phyloP scores from a whole-genome alignment of 2,329 filamentous ascomycete species.

The Dothideomycetes sp. region DNA sequence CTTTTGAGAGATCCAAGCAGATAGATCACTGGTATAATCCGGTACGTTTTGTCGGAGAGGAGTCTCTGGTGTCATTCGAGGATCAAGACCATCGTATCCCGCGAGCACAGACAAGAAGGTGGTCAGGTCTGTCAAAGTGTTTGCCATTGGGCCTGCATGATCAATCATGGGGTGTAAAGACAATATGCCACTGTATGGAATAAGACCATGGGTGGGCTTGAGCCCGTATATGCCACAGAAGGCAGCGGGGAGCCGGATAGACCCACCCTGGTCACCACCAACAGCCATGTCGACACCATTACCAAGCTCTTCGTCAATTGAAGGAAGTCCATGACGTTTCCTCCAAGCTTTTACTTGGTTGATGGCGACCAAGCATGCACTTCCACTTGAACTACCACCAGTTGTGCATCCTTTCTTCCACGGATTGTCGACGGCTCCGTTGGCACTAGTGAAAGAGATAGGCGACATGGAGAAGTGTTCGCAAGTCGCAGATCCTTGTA shows the following conservation, averaged over 20 bases:
- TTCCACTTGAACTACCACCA: constrained; percentile 25
- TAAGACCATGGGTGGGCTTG: constrained; percentile 30
- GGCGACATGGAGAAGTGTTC: constrained; percentile 36
- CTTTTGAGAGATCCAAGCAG: constrained; percentile 17
- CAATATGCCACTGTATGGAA: constrained; percentile 34
- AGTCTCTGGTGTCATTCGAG: constrained; percentile 30
- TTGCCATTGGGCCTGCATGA: constrained; percentile 33
- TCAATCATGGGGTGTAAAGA: constrained; percentile 33
- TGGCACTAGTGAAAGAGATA: constrained; percentile 32
- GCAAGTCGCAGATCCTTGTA: constrained; percentile 35
- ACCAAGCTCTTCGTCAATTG: constrained; percentile 14
- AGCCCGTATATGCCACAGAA: constrained; percentile 21
- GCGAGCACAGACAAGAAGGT: constrained; percentile 29
- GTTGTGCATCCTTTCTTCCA: constrained; percentile 24
- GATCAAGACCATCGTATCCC: constrained; percentile 35
- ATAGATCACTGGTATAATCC: constrained; percentile 22
- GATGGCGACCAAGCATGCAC: constrained; percentile 21
- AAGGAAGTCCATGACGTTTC: constrained; percentile 11
- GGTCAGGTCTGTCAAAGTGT: constrained; percentile 30
- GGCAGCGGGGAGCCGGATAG: constrained; percentile 15
- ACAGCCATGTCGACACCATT: constrained; percentile 26
- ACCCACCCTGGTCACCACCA: constrained; percentile 21
- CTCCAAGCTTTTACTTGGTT: constrained; percentile 15
- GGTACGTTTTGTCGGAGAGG: constrained; percentile 25
- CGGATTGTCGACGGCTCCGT: constrained; percentile 33